Evolutionary conservation across 768 basidiomycete genomes (phyloP), one percentile per base, ranked within the genome.

Genomic region (Coprinellus micaceus): DNA sequence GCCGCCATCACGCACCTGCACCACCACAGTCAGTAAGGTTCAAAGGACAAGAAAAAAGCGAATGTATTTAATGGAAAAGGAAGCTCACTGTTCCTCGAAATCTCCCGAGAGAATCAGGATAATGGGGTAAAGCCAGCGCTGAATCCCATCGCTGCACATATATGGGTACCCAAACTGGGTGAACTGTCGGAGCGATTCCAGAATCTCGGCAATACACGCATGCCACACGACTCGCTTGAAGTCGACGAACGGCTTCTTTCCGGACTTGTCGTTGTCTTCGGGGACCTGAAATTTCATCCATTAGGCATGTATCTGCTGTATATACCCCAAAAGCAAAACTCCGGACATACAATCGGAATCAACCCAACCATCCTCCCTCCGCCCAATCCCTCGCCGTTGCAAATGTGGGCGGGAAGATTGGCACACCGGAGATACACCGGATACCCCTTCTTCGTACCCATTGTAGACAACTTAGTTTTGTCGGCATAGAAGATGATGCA

Each of bases 11-110:
- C 64, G 53, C 64, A 68, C 44, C 71, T 74, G 25, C 46, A 24
- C n/a, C n/a, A n/a, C n/a, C n/a, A 26, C 2, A 22, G 19, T 25
- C 36, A 37, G 9, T 37, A 37, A 17, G 17, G 9, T 37, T 9
- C 7, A 12, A n/a, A 25, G 46, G 12, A 25, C 22, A 47, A 3
- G 15, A n/a, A n/a, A n/a, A n/a, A n/a, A n/a, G n/a, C n/a, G n/a
- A n/a, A n/a, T n/a, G 7, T 1, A 28, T 26, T 13, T 26, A 11
- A 7, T 12, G 7, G 25, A n/a, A 6, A 5, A 7, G 25, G 11
- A 25, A 6, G 3, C 73, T 25, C 67, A 79, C 78, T 74, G 71
- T 66, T 81, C 77, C 56, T 79, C 71, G 51, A 76, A 79, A 52
- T 80, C 76, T 2, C 71, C 68, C 6, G 70, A 73, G 1, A 77